Base-by-base conservation (phyloP, 805 yeast genomes). In the Zygosaccharomyces bisporus region DNA sequence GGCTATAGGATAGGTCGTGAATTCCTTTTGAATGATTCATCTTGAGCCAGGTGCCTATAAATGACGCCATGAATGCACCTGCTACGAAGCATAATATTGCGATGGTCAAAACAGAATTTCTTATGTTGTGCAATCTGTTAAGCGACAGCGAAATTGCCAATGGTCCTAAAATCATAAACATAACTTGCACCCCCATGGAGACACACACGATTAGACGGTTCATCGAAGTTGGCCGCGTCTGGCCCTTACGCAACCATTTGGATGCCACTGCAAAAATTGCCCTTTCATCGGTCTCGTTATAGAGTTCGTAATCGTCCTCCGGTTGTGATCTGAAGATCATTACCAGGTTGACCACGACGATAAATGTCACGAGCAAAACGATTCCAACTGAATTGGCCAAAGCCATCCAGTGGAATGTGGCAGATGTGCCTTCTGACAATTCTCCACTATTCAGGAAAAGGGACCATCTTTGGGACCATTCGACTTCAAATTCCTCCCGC, bases 31-130 rank as follows among this genome's bases (percentile, higher is more conserved):
- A 34, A 58, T 45, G 6, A 62, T 64, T 48, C 63, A 58, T 24
- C 52, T 72, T 58, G 46, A 83, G 68, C 47, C 80, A 73, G 12
- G 85, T 74, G 34, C 93, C 87, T 4, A 79, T 67, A 59, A 76
- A 86, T 0, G 95, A 88, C 1, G 95, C 81, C 43, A 83, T 73
- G 25, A 81, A 74, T 0, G 93, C 95, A 17, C 91, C 86, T 21
- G 77, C 59, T 3, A 83, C 76, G 54, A 86, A 80, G 46, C 80
- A 69, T 3, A 75, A 58, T 18, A 84, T 55, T 0, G 88, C 77
- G 39, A 81, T 70, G 6, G 86, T 73, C 41, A 84, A 60, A 6
- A 83, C 74, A 12, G 87, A 80, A 32, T 86, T 87, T 45, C 84
- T 77, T 44, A 80, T 78, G 53, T 79, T 75, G 46, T 83, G 86